Conservation (phyloP, 2,329 filamentous ascomycete species). For the Aspergillus aculeatus region DNA sequence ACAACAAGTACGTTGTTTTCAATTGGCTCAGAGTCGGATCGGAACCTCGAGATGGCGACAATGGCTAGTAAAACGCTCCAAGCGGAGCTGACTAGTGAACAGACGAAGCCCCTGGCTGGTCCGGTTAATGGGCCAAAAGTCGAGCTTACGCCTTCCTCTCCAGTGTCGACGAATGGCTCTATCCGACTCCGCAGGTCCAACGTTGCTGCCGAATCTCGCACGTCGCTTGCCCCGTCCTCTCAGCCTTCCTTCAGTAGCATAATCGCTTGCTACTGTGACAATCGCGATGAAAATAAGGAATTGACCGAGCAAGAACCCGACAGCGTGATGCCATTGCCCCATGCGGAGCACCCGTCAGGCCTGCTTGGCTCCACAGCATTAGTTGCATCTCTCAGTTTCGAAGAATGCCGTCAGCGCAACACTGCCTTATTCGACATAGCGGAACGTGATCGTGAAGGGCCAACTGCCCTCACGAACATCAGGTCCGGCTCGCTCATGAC, state of each 20-base stretch:
- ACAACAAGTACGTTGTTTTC: constrained; percentile 21
- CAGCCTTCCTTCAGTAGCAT: constrained; percentile 56
- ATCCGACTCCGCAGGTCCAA: constrained; percentile 50
- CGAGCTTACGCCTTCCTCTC: constrained; percentile 23
- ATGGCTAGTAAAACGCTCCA: constrained; percentile 41
- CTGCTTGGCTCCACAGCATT: constrained; percentile 28
- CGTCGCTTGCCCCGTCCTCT: constrained; percentile 50
- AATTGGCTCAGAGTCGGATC: constrained; percentile 17
- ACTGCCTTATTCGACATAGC: constrained; percentile 39
- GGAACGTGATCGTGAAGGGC: constrained; percentile 42
- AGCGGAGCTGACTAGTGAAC: constrained; percentile 31
- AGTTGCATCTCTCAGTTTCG: constrained; percentile 24
- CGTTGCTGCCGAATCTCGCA: constrained; percentile 52
- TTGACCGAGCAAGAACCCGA: constrained; percentile 17
- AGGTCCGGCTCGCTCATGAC: constrained; percentile 53
- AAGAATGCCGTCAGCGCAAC: constrained; percentile 34
- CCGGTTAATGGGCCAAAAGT: constrained; percentile 25
- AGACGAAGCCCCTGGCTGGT: constrained; percentile 9
- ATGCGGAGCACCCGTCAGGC: constrained; percentile 26
- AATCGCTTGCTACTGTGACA: constrained; percentile 50
- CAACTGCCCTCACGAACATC: constrained; percentile 46
- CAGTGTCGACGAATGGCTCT: constrained; percentile 34
- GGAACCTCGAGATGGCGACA: constrained; percentile 38
- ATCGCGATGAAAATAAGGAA: constrained; percentile 21
- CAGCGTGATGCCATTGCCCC: constrained; percentile 18